Percentiles rank a stretch among this genome's conserved stretches.
phyloP scores from a whole-genome alignment of 257 asterid species.

The Thymus mandschuricus region DNA sequence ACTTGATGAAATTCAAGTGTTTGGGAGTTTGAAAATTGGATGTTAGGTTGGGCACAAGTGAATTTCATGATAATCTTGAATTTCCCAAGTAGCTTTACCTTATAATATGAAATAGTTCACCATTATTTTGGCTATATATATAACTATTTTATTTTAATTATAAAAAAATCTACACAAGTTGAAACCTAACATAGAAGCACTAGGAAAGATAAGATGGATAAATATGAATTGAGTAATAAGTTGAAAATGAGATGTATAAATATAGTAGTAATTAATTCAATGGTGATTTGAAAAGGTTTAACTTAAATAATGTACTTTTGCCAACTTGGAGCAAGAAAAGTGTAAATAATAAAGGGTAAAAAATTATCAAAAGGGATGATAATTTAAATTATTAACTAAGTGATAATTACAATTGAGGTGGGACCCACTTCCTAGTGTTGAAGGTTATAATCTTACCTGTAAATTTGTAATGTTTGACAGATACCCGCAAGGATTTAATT shows the following conservation, averaged over 20 bases:
- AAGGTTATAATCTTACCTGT: background rate
- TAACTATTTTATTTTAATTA: too few species aligned
- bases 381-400: slow-evolving; percentile 12
- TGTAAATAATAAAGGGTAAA: slow-evolving; percentile 10
- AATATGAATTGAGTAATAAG: background rate
- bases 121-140: too few species aligned
- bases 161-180: too few species aligned
- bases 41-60: too few species aligned
- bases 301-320: slow-evolving; percentile 9
- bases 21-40: too few species aligned
- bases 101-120: too few species aligned
- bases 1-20: too few species aligned
- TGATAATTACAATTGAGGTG: background rate
- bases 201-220: background rate
- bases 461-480: slow-evolving; percentile 1
- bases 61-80: too few species aligned
- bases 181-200: background rate
- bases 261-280: background rate
- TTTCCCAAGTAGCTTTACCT: too few species aligned
- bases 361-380: slow-evolving; percentile 6
- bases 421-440: background rate
- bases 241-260: slow-evolving; percentile 2
- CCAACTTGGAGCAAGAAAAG: slow-evolving; percentile 25
- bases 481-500: slow-evolving; percentile 20
- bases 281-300: background rate